Conservation (phyloP, 2,329 filamentous ascomycete species). For the Drechslera avenae region DNA sequence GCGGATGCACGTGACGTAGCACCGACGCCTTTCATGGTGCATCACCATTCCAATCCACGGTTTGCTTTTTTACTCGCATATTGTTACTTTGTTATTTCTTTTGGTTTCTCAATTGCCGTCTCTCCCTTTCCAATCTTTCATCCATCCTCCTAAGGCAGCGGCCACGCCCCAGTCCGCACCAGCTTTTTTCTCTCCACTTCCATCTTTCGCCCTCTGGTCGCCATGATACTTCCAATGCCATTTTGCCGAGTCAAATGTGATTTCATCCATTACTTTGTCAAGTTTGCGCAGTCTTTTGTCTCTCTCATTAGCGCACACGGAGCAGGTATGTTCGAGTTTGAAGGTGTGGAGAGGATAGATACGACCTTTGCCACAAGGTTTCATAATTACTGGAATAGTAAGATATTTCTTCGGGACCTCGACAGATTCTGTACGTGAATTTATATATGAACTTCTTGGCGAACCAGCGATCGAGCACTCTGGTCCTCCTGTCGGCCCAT, state of each 20-base stretch:
- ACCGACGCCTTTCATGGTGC: background rate
- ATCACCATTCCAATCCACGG: too few relatives aligned
- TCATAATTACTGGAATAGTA: background rate
- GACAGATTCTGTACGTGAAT: background rate
- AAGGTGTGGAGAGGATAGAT: constrained; percentile 6
- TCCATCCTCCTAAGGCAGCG: constrained; percentile 6
- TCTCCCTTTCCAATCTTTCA: constrained; percentile 4
- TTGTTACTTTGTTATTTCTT: too few relatives aligned
- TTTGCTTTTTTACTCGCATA: too few relatives aligned
- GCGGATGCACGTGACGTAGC: constrained; percentile 14
- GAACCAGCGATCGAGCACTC: background rate
- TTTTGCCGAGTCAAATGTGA: constrained; percentile 1
- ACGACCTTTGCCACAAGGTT: constrained; percentile 2
- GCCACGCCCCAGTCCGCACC: background rate
- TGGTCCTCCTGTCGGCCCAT: background rate
- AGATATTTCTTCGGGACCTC: too few relatives aligned
- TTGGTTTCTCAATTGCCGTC: background rate
- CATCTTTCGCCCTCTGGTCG: background rate
- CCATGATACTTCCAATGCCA: constrained; percentile 17
- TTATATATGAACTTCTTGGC: background rate
- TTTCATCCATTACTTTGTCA: background rate
- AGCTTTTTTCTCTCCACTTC: background rate
- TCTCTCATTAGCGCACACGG: constrained; percentile 9
- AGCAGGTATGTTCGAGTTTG: background rate
- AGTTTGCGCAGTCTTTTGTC: constrained; percentile 9